Percentiles rank a stretch among this genome's conserved stretches.
Conservation (phyloP, 2,329 filamentous ascomycete genomes). For the Septoria linicola region DNA sequence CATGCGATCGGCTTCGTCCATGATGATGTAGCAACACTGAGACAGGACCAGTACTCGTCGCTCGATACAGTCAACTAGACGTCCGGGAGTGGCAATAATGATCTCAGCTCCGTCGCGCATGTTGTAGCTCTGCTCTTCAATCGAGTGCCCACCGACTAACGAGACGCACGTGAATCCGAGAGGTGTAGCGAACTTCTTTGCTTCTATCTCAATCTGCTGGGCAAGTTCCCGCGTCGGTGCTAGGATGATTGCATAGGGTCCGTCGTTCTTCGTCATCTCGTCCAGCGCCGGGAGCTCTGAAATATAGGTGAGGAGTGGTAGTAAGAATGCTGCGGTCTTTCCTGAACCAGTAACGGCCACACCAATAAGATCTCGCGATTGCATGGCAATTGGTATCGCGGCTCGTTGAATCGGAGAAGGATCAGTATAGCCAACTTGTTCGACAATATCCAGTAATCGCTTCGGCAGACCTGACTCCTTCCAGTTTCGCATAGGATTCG, state of each 20-base stretch:
- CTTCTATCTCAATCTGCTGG: slow-evolving; percentile 94
- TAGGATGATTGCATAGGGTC: slow-evolving; percentile 94
- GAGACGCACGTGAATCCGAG: slow-evolving; percentile 93
- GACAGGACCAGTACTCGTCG: slow-evolving; percentile 83
- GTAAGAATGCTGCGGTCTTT: slow-evolving; percentile 93
- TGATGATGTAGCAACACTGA: slow-evolving; percentile 98
- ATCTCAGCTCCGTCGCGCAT: slow-evolving; percentile 93
- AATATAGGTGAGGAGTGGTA: slow-evolving; percentile 93
- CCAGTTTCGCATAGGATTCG: slow-evolving; percentile 96
- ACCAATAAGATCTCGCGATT: slow-evolving; percentile 93
- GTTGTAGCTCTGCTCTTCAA: slow-evolving; percentile 90
- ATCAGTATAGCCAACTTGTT: slow-evolving; percentile 83
- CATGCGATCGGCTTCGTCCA: slow-evolving; percentile 99
- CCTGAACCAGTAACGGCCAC: slow-evolving; percentile 97
- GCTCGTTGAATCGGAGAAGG: slow-evolving; percentile 90
- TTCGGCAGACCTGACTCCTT: slow-evolving; percentile 76
- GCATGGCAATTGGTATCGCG: slow-evolving; percentile 90
- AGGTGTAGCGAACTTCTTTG: slow-evolving; percentile 84
- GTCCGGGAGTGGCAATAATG: slow-evolving; percentile 96
- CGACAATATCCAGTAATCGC: slow-evolving; percentile 75
- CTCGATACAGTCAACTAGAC: slow-evolving; percentile 95
- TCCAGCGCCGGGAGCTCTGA: slow-evolving; percentile 81
- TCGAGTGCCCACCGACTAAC: slow-evolving; percentile 93
- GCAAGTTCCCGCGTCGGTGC: slow-evolving; percentile 96
- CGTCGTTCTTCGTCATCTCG: slow-evolving; percentile 85